Base-by-base conservation (phyloP, 768 basidiomycete species). In the Tricholoma sp. region DNA sequence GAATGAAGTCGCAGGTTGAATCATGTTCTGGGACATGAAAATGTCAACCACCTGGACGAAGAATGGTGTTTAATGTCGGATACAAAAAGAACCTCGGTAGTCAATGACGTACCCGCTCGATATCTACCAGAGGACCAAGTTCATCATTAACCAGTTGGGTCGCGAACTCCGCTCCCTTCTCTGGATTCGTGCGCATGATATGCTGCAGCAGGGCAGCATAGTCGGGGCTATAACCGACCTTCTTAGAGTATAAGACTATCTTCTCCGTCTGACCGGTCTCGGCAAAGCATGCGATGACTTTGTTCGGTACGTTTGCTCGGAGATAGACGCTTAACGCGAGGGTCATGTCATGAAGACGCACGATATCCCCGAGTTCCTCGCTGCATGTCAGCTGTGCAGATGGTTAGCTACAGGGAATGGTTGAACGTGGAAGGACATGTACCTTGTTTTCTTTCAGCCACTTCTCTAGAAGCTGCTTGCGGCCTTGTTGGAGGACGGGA, bases 371-470 rank as follows among this genome's bases (percentile, higher is more conserved):
- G 24, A 99, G 86, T 70, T 99, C 96, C 73, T 99, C 97, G 63
- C 91, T 94, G 76, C 97, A 99, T 55, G 96, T 95, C 53, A 99
- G 85, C 94, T 97, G 63, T 1, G 55, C 18, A 34, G 41, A 56
- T 53, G 41, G 47, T 50, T 24, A 37, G 39, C 28, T 6, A 15
- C 28, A 11, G 8, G 28, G n/a, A 50, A 20, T 29, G 17, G 54
- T 33, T 7, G 20, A 47, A 32, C 13, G 17, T 62, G 50, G 31
- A 24, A 29, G 48, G 15, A 32, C 12, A 61, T 70, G 45, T 47
- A 88, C 94, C 85, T 98, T 99, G 76, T 97, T 98, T 80, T 99
- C 97, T 74, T 99, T 99, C 59, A 99, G 75, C 97, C 97, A 99
- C 66, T 98, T 98, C 77, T 99, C 97, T 13, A 99, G 77, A 45